Evolutionary conservation across 2,329 filamentous ascomycete species (phyloP), one percentile per base, ranked within the genome.

Genomic region (Stagonosporopsis cucurbitacearum): DNA sequence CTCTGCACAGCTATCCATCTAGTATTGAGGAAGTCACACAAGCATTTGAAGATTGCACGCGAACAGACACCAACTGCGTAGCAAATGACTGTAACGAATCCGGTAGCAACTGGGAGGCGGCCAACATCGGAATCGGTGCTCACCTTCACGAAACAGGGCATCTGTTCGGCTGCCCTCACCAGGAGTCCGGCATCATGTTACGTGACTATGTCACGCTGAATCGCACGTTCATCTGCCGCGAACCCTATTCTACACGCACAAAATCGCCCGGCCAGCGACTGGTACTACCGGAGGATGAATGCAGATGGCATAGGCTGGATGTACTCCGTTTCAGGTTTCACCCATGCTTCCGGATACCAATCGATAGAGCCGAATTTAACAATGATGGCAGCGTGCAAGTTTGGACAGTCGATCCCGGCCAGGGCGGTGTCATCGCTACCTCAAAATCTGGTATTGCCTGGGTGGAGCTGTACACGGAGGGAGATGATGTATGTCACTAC

Each of bases 61-160:
- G 88, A 28, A 97, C 92, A 0, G 91, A 98, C 71, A 90, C 88
- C 9, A 84, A 86, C 35, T 84, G 85, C 65, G 87, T 96, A 33
- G 89, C 90, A 15, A 96, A 97, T 67, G 91, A 96, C 72, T 91
- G 87, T 73, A 89, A 90, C 65, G 91, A 96, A 63, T 88, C 88
- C 6, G 93, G 93, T 22, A 96, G 91, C 71, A 95, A 88, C 42
- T 98, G 94, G 94, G 94, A 98, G 74, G 88, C 92, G n/a, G 92
- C 91, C 23, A 96, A 94, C 66, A 89, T 96, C 58, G 93, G 93
- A 26, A 96, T 98, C 62, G 94, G 94, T 7, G 93, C 92, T 9
- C 94, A 98, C 75, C 77, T 98, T 43, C 94, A 96, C 74, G 92
- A 97, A 76, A 89, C 89, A 0, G 94, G 94, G 3, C 94, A 96